Evolutionary conservation across 2,329 filamentous ascomycete genomes (phyloP).

Genomic region (Tolypocladium inflatum): DNA sequence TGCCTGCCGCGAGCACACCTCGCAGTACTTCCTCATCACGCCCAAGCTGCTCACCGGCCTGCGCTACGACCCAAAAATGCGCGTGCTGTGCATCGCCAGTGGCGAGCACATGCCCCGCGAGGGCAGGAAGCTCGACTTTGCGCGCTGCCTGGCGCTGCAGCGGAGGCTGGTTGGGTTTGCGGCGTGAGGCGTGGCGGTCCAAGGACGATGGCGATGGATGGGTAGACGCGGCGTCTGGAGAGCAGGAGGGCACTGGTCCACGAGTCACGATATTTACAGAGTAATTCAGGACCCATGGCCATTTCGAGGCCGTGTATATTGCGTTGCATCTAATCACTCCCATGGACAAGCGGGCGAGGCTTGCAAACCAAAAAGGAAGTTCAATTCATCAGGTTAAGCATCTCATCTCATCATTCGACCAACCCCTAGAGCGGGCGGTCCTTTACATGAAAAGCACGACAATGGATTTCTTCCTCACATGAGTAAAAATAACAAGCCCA

Average conservation of each 20-base stretch:
- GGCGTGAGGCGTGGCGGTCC: slow-evolving; percentile 7
- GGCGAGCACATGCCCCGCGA: slow-evolving; percentile 62
- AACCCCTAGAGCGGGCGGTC: slow-evolving; percentile 8
- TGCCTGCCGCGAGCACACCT: slow-evolving; percentile 73
- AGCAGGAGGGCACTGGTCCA: background rate
- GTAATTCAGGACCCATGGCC: background rate
- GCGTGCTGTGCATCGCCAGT: slow-evolving; percentile 84
- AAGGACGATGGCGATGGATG: background rate
- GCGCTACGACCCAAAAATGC: slow-evolving; percentile 84
- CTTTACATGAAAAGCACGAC: slow-evolving; percentile 4
- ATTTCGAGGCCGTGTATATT: background rate
- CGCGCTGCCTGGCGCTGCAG: slow-evolving; percentile 33
- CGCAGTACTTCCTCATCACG: slow-evolving; percentile 92
- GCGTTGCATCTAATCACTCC: background rate
- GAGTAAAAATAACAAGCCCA: background rate
- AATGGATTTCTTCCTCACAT: background rate
- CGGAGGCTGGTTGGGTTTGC: slow-evolving; percentile 24
- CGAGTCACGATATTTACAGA: background rate
- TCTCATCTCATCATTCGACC: slow-evolving; percentile 18
- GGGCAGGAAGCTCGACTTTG: slow-evolving; percentile 40
- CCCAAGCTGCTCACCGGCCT: slow-evolving; percentile 84
- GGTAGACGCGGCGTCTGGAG: background rate
- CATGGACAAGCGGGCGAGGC: background rate
- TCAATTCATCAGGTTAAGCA: slow-evolving; percentile 8
- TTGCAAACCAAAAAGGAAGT: background rate